Evolutionary conservation across 2,329 filamentous ascomycete genomes (phyloP).

Genomic region (Diaporthe nobilis): DNA sequence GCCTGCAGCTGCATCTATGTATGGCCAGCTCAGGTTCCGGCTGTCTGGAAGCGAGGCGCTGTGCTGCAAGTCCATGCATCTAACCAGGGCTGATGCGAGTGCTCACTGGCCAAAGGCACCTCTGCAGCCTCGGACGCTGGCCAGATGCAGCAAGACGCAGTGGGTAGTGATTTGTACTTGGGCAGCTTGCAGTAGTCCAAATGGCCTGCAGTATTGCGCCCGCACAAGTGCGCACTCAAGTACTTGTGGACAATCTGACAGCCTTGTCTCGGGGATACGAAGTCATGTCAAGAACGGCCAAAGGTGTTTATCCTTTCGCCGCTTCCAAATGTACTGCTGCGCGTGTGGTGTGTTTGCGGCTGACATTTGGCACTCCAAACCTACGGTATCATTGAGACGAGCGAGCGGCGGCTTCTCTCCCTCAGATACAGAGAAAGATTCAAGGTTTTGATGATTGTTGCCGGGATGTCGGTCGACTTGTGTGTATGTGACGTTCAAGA

Average conservation of each 20-base stretch:
- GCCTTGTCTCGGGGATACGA: constrained; percentile 10
- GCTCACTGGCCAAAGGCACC: constrained; percentile 35
- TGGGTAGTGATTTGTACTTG: constrained; percentile 11
- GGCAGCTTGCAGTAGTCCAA: constrained; percentile 17
- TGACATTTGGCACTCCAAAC: background rate
- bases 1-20: constrained; percentile 34
- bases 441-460: background rate
- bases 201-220: constrained; percentile 27
- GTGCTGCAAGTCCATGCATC: constrained; percentile 27
- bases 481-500: background rate
- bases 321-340: background rate
- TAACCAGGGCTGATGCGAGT: constrained; percentile 24
- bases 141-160: constrained; percentile 16
- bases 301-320: background rate
- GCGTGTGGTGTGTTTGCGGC: background rate
- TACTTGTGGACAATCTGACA: constrained; percentile 18
- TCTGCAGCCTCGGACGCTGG: constrained; percentile 23
- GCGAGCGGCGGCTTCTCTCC: background rate
- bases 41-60: constrained; percentile 35
- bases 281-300: background rate
- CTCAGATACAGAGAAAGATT: background rate
- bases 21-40: constrained; percentile 38
- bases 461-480: background rate
- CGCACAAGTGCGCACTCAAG: constrained; percentile 31
- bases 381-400: background rate